Percentiles rank a stretch among this genome's conserved stretches.
These are phyloP conservation scores for Singerocomus inundabilis DNA, from an alignment of 1,284 basidiomycete species.

Conservation along the genomic window DNA sequence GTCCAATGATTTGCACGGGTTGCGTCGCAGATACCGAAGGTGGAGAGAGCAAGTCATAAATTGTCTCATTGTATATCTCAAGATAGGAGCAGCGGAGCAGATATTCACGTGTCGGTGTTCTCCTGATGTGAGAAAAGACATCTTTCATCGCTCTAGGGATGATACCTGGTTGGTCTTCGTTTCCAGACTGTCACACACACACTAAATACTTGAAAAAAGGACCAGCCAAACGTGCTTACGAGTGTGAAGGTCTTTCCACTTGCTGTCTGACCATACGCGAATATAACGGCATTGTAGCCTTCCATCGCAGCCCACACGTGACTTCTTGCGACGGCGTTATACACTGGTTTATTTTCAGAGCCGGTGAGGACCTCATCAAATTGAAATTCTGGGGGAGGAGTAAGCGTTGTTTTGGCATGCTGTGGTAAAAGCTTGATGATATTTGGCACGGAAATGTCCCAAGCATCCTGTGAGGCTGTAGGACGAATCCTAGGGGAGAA, in stretches of 20 bases:
- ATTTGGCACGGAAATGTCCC: conserved; percentile 47
- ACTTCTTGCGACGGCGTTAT: conserved; percentile 79
- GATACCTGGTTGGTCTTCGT: conserved; percentile 85
- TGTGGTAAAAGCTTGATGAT: conserved; percentile 59
- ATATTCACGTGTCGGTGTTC: conserved; percentile 81
- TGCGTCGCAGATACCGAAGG: conserved; percentile 58
- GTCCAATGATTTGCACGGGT: conserved; percentile 70
- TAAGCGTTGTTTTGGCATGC: conserved; percentile 48
- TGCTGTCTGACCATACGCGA: conserved; percentile 90
- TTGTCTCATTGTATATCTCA: conserved; percentile 95
- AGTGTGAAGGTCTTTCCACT: conserved; percentile 95
- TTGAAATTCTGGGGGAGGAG: conserved; percentile 52
- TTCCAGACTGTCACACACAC: conserved; percentile 44
- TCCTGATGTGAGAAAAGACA: conserved; percentile 74
- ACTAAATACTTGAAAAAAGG: background rate
- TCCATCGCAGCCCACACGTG: conserved; percentile 95
- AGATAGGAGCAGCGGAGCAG: conserved; percentile 92
- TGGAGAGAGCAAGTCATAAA: conserved; percentile 84
- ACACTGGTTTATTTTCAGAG: conserved; percentile 83
- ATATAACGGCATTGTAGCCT: conserved; percentile 93
- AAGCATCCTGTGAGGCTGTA: conserved; percentile 52
- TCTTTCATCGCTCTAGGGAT: conserved; percentile 91
- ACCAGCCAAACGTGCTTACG: conserved; percentile 33
- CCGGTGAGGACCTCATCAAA: conserved; percentile 82
- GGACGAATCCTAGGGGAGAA: conserved; percentile 61